Percentiles rank a stretch among this genome's conserved stretches.
Evolutionary conservation across 2,329 filamentous ascomycete species (phyloP).

Genomic region (Lasiodiplodia citricola): DNA sequence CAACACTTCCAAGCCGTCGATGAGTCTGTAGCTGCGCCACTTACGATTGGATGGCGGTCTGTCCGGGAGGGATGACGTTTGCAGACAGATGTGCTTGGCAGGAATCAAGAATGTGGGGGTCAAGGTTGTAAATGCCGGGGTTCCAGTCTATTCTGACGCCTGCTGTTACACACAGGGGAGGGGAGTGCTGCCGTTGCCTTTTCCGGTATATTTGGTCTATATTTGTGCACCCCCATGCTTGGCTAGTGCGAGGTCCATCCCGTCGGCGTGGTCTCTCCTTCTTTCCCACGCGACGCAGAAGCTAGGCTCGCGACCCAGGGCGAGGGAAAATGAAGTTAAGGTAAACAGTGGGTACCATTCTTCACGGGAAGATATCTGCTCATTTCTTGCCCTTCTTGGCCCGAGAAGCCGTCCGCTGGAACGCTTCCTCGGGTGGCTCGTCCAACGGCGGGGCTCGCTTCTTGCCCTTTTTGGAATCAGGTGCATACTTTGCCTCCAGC

Average conservation of each 20-base stretch:
- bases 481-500: slow-evolving; percentile 43
- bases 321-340: not conserved
- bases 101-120: slow-evolving; percentile 2
- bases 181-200: not conserved
- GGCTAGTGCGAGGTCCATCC: not conserved
- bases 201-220: slow-evolving; percentile 2
- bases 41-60: not conserved
- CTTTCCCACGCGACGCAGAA: slow-evolving; percentile 9
- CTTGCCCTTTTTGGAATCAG: slow-evolving; percentile 51
- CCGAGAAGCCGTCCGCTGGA: slow-evolving; percentile 44
- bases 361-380: not conserved
- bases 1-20: not conserved
- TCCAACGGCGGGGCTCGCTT: slow-evolving; percentile 51
- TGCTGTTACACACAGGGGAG: not conserved
- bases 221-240: not conserved
- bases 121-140: not conserved
- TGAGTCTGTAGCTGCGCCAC: not conserved
- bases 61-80: slow-evolving; percentile 15
- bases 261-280: not conserved
- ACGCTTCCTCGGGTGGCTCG: slow-evolving; percentile 68
- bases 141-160: not conserved
- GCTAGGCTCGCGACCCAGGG: not conserved
- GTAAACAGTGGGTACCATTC: slow-evolving; percentile 2
- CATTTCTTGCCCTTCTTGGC: slow-evolving; percentile 34
- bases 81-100: slow-evolving; percentile 7